Evolutionary conservation across 768 basidiomycete species (phyloP), one percentile per base, ranked within the genome.

Genomic region (Guyanaporus albipodus): DNA sequence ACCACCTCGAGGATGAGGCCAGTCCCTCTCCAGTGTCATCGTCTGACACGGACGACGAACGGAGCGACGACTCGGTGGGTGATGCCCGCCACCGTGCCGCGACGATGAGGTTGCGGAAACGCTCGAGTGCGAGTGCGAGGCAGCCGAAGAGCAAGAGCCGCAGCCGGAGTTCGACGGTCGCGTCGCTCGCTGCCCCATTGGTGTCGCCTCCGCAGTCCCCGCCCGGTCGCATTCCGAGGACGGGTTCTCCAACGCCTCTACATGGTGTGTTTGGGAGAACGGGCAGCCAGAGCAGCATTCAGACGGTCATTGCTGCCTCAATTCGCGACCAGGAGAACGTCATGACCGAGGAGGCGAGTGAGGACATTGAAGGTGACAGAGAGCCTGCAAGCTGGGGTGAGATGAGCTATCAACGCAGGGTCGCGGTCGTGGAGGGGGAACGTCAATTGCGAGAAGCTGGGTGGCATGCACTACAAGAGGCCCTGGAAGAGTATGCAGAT

Each of bases 81-180:
- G 51, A 48, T 14, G 17, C 26, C 0, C 40, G 22, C 19, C 55
- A 36, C 14, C 54, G 33, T 12, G 21, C 11, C 28, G 21, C 42
- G 17, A 39, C 19, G 36, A 31, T 29, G 12, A 48, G 55, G 29
- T 36, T 57, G 44, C 67, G 51, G 8, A 67, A 65, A 50, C 63
- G 55, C 19, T 66, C 67, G 19, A 24, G 54, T 41, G 8, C 38
- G 11, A 27, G 55, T 52, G 21, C 32, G 31, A 57, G 51, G 35
- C 48, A 52, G 31, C 26, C 54, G 33, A 65, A 64, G 58, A 68
- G 69, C 34, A 65, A 64, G 58, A 68, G 69, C 2, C 73, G 83
- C 27, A 84, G 82, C 50, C 72, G 80, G 22, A 83, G 81, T 53
- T 84, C 83, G 21, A 86, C 83, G 4, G 70, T 84, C n/a, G 85